Evolutionary conservation across 2,329 filamentous ascomycete species (phyloP).

Genomic region (Fusarium lateritium): DNA sequence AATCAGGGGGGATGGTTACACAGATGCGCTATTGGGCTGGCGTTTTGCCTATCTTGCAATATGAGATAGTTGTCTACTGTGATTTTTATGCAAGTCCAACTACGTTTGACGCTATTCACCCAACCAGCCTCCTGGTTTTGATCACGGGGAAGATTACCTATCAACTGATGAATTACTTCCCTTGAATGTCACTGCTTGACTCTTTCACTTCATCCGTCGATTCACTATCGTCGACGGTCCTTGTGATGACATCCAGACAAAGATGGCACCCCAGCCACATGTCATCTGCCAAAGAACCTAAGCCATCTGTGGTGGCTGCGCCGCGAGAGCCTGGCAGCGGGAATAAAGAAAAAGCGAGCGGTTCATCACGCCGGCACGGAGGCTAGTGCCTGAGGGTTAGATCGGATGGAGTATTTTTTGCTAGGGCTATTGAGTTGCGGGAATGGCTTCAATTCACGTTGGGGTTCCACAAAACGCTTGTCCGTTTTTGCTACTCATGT

Average conservation of each 20-base stretch:
- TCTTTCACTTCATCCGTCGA: neutral
- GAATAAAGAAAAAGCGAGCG: neutral
- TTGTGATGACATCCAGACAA: neutral
- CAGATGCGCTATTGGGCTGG: neutral
- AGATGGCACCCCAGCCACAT: neutral
- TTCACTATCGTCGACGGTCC: neutral
- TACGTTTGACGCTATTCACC: neutral
- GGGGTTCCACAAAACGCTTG: neutral
- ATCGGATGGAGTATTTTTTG: neutral
- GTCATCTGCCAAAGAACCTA: neutral
- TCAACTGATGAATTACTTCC: slow-evolving; percentile 10
- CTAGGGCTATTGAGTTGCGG: slow-evolving; percentile 12
- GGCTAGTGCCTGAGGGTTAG: slow-evolving; percentile 6
- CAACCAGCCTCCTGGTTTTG: neutral
- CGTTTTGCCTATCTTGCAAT: neutral
- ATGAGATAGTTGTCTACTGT: neutral
- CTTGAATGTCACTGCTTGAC: neutral
- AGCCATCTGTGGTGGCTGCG: neutral
- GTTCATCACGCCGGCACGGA: neutral
- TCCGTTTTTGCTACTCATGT: neutral
- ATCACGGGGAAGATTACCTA: neutral
- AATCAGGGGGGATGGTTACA: slow-evolving; percentile 12
- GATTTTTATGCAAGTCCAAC: neutral
- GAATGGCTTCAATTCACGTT: slow-evolving; percentile 28
- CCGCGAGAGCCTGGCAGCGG: neutral